These are phyloP conservation scores for Penicillium sp. DNA, from an alignment of 2,329 filamentous ascomycete species.

Conservation along the genomic window DNA sequence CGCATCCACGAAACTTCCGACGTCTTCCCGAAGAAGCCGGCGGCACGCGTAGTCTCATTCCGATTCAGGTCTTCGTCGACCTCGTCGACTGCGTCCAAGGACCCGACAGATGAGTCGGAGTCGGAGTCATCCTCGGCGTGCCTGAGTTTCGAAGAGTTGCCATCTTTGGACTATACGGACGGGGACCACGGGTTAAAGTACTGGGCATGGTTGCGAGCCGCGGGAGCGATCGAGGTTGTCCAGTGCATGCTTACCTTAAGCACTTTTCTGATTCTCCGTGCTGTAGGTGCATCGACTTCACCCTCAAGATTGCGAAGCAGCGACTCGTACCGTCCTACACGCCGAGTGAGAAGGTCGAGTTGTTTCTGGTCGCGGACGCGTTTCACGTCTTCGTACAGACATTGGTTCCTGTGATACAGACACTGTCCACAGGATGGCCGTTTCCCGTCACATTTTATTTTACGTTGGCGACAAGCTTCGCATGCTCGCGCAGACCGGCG, in stretches of 20 bases:
- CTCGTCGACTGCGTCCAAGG: conserved; percentile 41
- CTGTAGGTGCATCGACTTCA: conserved; percentile 21
- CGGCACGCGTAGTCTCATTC: conserved; percentile 34
- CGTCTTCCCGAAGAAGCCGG: conserved; percentile 45
- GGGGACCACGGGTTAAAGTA: too few species aligned
- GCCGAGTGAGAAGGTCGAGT: conserved; percentile 23
- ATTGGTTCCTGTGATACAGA: conserved; percentile 23
- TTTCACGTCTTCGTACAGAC: conserved; percentile 35
- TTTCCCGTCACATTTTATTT: conserved; percentile 37
- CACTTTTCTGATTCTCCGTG: conserved; percentile 25
- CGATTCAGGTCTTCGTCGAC: conserved; percentile 44
- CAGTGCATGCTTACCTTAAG: conserved; percentile 24
- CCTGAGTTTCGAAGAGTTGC: not conserved
- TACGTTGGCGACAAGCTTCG: conserved; percentile 36
- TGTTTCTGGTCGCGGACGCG: conserved; percentile 37
- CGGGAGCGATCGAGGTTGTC: not conserved
- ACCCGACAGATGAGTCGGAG: conserved; percentile 31
- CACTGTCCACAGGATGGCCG: conserved; percentile 32
- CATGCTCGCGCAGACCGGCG: conserved; percentile 35
- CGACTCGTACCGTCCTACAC: conserved; percentile 30
- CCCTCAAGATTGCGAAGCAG: conserved; percentile 26
- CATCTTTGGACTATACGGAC: conserved; percentile 9
- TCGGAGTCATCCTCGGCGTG: conserved; percentile 16
- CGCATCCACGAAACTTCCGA: conserved; percentile 47
- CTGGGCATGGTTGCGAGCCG: not conserved